Evolutionary conservation across 1,284 basidiomycete genomes (phyloP), one percentile per base, ranked within the genome.

Genomic region (Psilocybe mexicana): DNA sequence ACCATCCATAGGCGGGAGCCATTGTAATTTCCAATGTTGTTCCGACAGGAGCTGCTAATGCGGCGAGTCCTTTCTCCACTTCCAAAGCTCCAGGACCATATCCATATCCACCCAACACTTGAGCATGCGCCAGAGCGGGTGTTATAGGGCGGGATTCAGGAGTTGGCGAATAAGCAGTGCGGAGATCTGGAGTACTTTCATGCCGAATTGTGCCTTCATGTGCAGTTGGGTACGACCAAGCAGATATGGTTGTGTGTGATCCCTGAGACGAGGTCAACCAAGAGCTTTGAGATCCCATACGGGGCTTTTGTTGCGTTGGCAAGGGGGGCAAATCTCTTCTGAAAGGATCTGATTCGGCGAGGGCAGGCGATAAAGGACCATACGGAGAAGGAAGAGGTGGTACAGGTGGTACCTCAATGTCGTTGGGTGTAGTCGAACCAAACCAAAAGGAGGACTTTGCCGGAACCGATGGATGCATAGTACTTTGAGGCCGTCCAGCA

Each of bases 251-350:
- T 8, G 75, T 72, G 52, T 82, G 83, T 4, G 83, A 81, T n/a
- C 77, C 81, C 44, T 79, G 77, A 2, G 80, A 79, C 10, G 87
- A 87, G 0, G 85, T 86, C 51, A 90, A 69, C 87, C 88, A 90
- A 4, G 88, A 90, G 12, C 76, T 84, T 65, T 87, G 84, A 3
- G 87, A 88, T 10, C 79, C 83, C 38, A 84, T 70, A 40, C 85
- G 81, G 28, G 66, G 66, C 47, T 78, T 76, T 52, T 77, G 79
- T 35, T 76, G 73, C 7, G 75, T 63, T 18, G 71, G 68, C 46
- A 68, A 57, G 5, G 72, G 69, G 14, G 78, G 78, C 8, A 65
- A 69, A 43, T 81, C 76, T 33, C 82, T 80, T 50, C 82, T 76
- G 76, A 88, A 87, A 7, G 85, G 86, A 61, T 88, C 86, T 10